A percentile compares a stretch with the other conserved stretches of the same genome.
phyloP scores from a whole-genome alignment of 352 stramenopile genomes.

The Thraustotheca clavata region DNA sequence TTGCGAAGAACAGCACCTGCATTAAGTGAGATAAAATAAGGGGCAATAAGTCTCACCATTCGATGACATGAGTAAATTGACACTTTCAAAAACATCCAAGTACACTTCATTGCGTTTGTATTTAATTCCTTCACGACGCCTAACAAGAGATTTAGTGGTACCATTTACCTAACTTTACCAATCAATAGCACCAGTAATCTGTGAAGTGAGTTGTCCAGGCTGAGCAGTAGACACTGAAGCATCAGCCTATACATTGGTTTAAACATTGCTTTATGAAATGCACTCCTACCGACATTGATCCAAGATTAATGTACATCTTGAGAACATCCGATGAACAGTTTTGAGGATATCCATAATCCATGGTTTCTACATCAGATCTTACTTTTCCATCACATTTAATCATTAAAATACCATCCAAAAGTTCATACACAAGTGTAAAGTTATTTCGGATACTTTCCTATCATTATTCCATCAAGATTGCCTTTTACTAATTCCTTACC shows the following conservation, averaged over 20 bases:
- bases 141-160: not conserved
- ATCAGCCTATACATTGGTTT: constrained; percentile 56
- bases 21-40: not conserved
- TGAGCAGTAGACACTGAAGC: constrained; percentile 87
- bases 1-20: constrained; percentile 83
- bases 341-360: constrained; percentile 99
- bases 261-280: not conserved
- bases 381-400: constrained; percentile 3
- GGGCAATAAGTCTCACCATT: constrained; percentile 45
- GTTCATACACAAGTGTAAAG: constrained; percentile 98
- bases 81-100: constrained; percentile 95
- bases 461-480: not conserved
- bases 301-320: constrained; percentile 98
- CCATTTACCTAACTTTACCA: constrained; percentile 27
- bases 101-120: constrained; percentile 99
- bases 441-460: constrained; percentile 94
- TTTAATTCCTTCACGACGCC: constrained; percentile 93
- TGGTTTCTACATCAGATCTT: constrained; percentile 78
- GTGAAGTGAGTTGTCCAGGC: constrained; percentile 64
- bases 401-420: constrained; percentile 81
- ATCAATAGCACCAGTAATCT: constrained; percentile 85
- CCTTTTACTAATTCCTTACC: constrained; percentile 22
- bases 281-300: constrained; percentile 44
- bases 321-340: constrained; percentile 97
- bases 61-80: constrained; percentile 95